These are phyloP conservation scores for Nemania diffusa DNA, from an alignment of 2,329 filamentous ascomycete genomes.

Conservation along the genomic window DNA sequence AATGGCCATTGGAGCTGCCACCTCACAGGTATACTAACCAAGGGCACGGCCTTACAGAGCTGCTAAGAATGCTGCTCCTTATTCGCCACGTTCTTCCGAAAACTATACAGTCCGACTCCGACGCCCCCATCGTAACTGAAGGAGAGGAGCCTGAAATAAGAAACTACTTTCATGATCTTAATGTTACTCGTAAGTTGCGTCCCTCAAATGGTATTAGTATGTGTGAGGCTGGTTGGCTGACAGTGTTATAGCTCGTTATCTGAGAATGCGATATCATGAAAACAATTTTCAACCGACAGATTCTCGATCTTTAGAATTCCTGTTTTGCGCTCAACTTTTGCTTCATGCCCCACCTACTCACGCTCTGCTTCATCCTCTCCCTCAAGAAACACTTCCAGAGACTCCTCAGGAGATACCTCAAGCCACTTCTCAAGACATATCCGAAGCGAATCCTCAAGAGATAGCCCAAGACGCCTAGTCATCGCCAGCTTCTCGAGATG, in stretches of 20 bases:
- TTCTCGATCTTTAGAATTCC: slow-evolving; percentile 58
- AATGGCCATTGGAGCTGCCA: slow-evolving; percentile 70
- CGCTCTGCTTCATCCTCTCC: slow-evolving; percentile 8
- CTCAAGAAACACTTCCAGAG: slow-evolving; percentile 11
- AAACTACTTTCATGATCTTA: slow-evolving; percentile 66
- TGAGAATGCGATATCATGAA: slow-evolving; percentile 60
- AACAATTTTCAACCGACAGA: slow-evolving; percentile 62
- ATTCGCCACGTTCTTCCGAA: slow-evolving; percentile 69
- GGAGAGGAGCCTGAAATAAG: slow-evolving; percentile 59
- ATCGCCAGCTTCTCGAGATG: slow-evolving; percentile 31
- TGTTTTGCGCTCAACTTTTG: slow-evolving; percentile 57
- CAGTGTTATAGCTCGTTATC: slow-evolving; percentile 50
- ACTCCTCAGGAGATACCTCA: slow-evolving; percentile 13
- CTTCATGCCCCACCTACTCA: slow-evolving; percentile 42
- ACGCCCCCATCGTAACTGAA: slow-evolving; percentile 61
- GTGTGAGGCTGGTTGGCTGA: slow-evolving; percentile 6
- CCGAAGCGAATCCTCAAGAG: slow-evolving; percentile 32
- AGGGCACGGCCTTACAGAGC: slow-evolving; percentile 66
- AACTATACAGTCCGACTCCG: slow-evolving; percentile 56
- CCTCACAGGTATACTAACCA: slow-evolving; percentile 68
- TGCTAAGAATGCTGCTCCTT: slow-evolving; percentile 70
- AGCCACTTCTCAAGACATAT: slow-evolving; percentile 11
- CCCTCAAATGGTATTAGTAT: slow-evolving; percentile 7
- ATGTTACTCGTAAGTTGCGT: slow-evolving; percentile 65
- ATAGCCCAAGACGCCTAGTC: slow-evolving; percentile 34